phyloP scores from a whole-genome alignment of 176 grass and related monocot species.

The Cenchrus americanus region DNA sequence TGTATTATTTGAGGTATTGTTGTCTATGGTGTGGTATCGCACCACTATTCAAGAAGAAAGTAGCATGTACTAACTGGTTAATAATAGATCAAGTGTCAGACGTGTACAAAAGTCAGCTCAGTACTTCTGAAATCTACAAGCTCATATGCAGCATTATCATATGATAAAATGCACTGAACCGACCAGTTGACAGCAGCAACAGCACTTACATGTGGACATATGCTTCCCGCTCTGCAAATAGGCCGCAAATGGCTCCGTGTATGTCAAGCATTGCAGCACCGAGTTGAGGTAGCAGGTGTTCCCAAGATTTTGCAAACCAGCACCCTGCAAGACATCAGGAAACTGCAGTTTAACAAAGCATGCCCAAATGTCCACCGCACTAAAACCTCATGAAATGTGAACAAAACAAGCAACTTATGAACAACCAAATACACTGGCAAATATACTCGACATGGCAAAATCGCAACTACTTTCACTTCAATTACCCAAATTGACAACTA shows the following conservation, averaged over 20 bases:
- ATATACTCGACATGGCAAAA: too few relatives aligned
- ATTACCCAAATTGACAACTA: background rate
- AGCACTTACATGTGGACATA: slow-evolving; percentile 85
- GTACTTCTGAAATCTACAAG: slow-evolving; percentile 1
- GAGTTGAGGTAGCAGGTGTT: slow-evolving; percentile 99
- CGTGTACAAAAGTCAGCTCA: background rate
- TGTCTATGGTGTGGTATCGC: slow-evolving; percentile 12
- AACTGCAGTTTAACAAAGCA: slow-evolving; percentile 13
- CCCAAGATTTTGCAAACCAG: slow-evolving; percentile 92
- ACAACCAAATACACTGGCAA: background rate
- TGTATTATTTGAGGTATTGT: slow-evolving; percentile 16
- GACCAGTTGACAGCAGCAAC: slow-evolving; percentile 4
- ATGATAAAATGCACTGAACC: background rate
- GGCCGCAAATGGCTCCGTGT: slow-evolving; percentile 95
- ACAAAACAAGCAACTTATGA: background rate
- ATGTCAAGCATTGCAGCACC: slow-evolving; percentile 94
- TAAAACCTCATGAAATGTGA: slow-evolving; percentile 6
- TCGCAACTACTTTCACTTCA: background rate
- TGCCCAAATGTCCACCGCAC: background rate
- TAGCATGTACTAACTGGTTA: background rate
- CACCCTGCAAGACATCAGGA: slow-evolving; percentile 67
- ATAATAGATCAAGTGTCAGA: background rate
- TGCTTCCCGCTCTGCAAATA: slow-evolving; percentile 97
- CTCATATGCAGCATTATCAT: background rate
- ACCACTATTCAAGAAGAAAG: background rate